A percentile compares a stretch with the other conserved stretches of the same genome.
phyloP scores from a whole-genome alignment of 345 rosid species.

The Tarenaya hassleriana region DNA sequence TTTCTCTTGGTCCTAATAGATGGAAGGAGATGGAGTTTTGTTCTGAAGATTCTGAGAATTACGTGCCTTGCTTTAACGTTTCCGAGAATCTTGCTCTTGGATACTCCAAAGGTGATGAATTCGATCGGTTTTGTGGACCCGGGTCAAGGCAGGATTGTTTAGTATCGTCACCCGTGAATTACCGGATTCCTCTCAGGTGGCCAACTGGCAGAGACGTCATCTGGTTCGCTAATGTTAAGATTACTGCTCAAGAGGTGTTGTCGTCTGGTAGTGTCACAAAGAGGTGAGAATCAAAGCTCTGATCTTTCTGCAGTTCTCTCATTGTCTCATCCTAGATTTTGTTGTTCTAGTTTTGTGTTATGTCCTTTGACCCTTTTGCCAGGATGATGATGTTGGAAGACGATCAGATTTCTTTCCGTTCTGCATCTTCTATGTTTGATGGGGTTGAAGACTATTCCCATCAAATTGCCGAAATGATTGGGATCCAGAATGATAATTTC shows the following conservation, averaged over 20 bases:
- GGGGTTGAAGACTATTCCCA: constrained; percentile 97
- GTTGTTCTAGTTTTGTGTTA: neutral
- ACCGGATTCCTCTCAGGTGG: constrained; percentile 92
- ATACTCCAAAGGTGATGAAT: constrained; percentile 42
- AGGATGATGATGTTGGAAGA: constrained; percentile 99
- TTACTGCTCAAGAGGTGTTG: constrained; percentile 86
- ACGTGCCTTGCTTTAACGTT: constrained; percentile 79
- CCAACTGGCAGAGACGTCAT: constrained; percentile 92
- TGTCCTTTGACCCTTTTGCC: neutral
- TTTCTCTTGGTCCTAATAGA: constrained; percentile 68
- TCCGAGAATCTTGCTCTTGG: constrained; percentile 56
- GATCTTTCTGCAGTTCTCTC: neutral
- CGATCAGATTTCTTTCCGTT: constrained; percentile 90
- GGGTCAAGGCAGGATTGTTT: constrained; percentile 55
- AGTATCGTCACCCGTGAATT: constrained; percentile 61
- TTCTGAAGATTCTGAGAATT: constrained; percentile 54
- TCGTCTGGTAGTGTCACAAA: constrained; percentile 93
- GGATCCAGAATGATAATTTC: constrained; percentile 73
- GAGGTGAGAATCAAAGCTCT: constrained; percentile 43
- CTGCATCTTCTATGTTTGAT: constrained; percentile 81
- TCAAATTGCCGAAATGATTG: constrained; percentile 97
- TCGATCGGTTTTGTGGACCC: constrained; percentile 59
- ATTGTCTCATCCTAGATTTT: constrained; percentile 8
- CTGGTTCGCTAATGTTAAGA: constrained; percentile 82
- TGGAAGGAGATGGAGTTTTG: constrained; percentile 77